These are phyloP conservation scores for Vitis hybrid DNA, from an alignment of 177 flowering plant species.

Conservation along the genomic window DNA sequence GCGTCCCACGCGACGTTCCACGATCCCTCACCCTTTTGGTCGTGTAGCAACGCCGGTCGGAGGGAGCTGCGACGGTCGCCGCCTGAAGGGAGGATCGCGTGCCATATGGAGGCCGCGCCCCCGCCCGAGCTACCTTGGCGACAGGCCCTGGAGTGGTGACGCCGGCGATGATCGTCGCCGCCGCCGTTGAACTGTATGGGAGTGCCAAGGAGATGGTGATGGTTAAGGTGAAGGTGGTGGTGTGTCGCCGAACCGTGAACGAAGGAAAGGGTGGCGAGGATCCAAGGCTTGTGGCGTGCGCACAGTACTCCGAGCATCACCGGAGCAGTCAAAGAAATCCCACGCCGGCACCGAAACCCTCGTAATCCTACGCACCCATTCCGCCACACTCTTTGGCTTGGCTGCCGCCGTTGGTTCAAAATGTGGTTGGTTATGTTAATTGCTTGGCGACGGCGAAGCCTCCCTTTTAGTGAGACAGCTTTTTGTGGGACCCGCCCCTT, in stretches of 20 bases:
- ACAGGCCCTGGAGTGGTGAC: conserved; percentile 38
- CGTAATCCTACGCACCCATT: conserved; percentile 22
- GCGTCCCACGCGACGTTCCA: conserved; percentile 85
- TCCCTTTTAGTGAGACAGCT: too few relatives aligned
- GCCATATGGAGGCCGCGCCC: conserved; percentile 66
- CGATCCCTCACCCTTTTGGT: conserved; percentile 68
- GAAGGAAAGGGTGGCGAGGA: conserved; percentile 26
- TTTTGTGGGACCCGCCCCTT: too few relatives aligned
- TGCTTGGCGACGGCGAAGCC: conserved; percentile 12
- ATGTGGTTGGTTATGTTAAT: background rate
- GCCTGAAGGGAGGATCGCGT: conserved; percentile 47
- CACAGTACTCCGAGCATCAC: conserved; percentile 67
- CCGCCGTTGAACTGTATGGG: conserved; percentile 10
- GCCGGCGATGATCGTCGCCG: conserved; percentile 15
- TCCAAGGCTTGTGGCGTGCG: conserved; percentile 67
- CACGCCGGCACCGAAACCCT: conserved; percentile 2
- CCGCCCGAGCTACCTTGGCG: conserved; percentile 18
- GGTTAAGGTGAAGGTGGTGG: conserved; percentile 7
- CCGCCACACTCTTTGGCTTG: background rate
- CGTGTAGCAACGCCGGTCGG: conserved; percentile 17
- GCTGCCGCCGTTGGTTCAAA: background rate
- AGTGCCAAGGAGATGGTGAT: conserved; percentile 11
- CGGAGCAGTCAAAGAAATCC: conserved; percentile 8
- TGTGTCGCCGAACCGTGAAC: conserved; percentile 23
- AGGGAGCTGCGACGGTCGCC: conserved; percentile 10